These are phyloP conservation scores for Geosmithia putterillii DNA, from an alignment of 2,329 filamentous ascomycete genomes.

Conservation along the genomic window DNA sequence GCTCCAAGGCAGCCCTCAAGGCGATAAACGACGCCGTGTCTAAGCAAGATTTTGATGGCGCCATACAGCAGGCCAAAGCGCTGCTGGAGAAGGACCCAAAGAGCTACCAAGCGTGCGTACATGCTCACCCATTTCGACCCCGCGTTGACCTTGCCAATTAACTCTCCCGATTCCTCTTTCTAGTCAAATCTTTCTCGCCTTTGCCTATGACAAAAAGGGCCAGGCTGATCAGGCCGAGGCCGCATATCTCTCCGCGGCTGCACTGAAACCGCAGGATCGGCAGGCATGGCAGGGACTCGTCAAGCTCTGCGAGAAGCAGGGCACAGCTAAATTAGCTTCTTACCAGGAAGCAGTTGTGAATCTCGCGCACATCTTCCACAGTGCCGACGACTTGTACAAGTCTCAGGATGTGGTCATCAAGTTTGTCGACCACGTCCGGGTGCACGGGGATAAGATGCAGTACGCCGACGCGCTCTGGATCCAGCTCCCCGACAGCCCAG, in stretches of 20 bases:
- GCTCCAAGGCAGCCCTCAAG: constrained; percentile 65
- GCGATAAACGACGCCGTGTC: constrained; percentile 68
- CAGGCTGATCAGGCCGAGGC: constrained; percentile 61
- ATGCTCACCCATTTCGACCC: not conserved
- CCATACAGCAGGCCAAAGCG: constrained; percentile 53
- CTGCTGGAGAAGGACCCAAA: constrained; percentile 61
- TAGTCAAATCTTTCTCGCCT: constrained; percentile 76
- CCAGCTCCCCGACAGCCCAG: constrained; percentile 64
- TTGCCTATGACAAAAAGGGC: constrained; percentile 68
- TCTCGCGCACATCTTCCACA: constrained; percentile 62
- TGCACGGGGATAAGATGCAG: constrained; percentile 59
- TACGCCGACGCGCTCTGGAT: constrained; percentile 66
- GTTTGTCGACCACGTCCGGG: constrained; percentile 61
- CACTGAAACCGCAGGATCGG: constrained; percentile 60
- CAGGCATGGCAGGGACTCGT: constrained; percentile 87
- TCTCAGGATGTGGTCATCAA: constrained; percentile 64
- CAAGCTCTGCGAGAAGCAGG: constrained; percentile 73
- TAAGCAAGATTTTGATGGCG: constrained; percentile 67
- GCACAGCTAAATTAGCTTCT: constrained; percentile 51
- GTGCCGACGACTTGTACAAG: constrained; percentile 51
- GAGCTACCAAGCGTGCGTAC: constrained; percentile 64
- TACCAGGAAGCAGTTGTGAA: constrained; percentile 64
- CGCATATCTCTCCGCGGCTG: constrained; percentile 61
- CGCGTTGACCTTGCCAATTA: not conserved
- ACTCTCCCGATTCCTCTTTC: constrained; percentile 3